Base-by-base conservation (phyloP, 2,329 filamentous ascomycete species). In the Ophiostoma perfectum region DNA sequence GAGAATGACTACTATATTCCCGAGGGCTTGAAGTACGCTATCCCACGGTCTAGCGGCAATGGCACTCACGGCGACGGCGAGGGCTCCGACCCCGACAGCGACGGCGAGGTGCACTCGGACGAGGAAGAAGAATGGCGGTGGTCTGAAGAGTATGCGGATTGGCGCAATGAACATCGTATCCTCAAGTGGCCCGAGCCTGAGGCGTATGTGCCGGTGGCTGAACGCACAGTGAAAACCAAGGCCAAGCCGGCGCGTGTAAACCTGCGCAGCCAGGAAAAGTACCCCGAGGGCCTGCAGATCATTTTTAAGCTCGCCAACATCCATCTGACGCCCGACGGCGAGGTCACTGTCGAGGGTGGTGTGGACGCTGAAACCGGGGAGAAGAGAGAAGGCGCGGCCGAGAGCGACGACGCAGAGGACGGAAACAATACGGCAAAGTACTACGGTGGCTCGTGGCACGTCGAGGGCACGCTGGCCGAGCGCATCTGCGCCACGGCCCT, bases 291-390 rank as follows among this genome's bases (percentile, higher is more conserved):
- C 2, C 73, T 90, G 3, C 88, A 90, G 72, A 75, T 90, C 47
- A 86, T 90, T 65, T 82, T 89, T 44, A 89, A 89, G 73, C 78
- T 90, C 71, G 81, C 85, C 1, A 83, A 81, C 47, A 83, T 89
- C 66, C 80, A 87, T 58, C 78, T 89, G 1, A 85, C 81, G 0
- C 85, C 86, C 0, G 82, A 84, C 6, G 52, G 9, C 42, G 18
- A 14, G 16, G 63, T 47, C 41, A 64, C 63, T 16, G 63, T 64
- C 7, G 63, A 64, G 42, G 63, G 39, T 8, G 63, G 47, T 38
- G 27, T 58, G 27, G 27, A 27, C 27, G 27, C 27, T 27, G 27
- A 27, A 27, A 27, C 52, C 14, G 27, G 49, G 52, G 11, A 60
- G 9, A 11, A 60, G 8, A 16, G 16, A 16, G 9, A 9, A 38